Base-by-base conservation (phyloP, 2,329 filamentous ascomycete species). In the Alternaria consortialis region DNA sequence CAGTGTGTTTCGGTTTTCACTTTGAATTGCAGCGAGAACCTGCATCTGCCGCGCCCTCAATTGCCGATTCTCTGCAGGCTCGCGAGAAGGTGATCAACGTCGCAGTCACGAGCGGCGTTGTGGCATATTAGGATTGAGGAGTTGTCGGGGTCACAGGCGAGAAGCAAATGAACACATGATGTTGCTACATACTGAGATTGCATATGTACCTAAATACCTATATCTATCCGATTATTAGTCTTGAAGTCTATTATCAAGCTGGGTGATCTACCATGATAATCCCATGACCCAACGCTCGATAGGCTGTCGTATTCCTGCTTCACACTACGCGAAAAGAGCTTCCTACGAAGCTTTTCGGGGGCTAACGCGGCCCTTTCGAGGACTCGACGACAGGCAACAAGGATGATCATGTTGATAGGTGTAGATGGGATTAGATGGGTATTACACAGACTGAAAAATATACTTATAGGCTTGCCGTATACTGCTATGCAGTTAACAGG, bases 11-110 rank as follows among this genome's bases (percentile, higher is more conserved):
- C 51, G 52, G n/a, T 62, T 52, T 25, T 62, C 58, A 11, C 42
- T 58, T 47, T 59, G 55, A 40, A 64, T 62, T 13, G 58, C 52
- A 50, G 58, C 55, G 8, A 58, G 52, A 37, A 65, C 59, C 39
- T 60, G 58, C 53, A 62, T 62, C 9, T 48, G 62, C 51, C 47
- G 51, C 47, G 34, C 53, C 5, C 55, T n/a, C n/a, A n/a, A n/a
- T n/a, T n/a, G n/a, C n/a, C n/a, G n/a, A n/a, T 23, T 29, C 17
- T 17, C n/a, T 31, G n/a, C 43, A 46, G 43, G 25, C 43, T 31
- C 12, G 29, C 25, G 43, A 44, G 42, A 44, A 15, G 23, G 23
- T 44, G 42, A 15, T 44, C 23, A 44, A 44, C 42, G 42, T 44
- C 12, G 23, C 42, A 44, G 42, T 29, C 42, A 44, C 23, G 20